A percentile compares a stretch with the other conserved stretches of the same genome.
Evolutionary conservation across 805 yeast genomes (phyloP).

Genomic region (Suhomyces canberraensis): DNA sequence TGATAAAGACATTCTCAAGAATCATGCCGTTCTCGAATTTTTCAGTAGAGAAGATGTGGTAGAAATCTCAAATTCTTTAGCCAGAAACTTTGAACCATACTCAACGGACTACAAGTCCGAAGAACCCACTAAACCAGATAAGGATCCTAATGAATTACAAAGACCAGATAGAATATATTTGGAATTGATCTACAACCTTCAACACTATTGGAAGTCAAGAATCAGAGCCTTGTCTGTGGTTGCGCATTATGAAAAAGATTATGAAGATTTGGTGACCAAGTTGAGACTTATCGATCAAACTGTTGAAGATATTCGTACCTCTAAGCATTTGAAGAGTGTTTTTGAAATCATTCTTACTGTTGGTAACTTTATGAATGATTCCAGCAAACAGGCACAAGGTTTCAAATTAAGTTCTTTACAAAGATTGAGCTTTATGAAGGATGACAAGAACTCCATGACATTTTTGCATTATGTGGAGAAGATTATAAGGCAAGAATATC

Average conservation of each 20-base stretch:
- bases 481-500: conserved; percentile 60
- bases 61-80: conserved; percentile 54
- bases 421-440: conserved; percentile 69
- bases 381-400: conserved; percentile 64
- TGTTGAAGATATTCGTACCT: conserved; percentile 48
- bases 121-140: conserved; percentile 39
- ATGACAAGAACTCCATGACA: conserved; percentile 64
- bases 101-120: conserved; percentile 45
- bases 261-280: conserved; percentile 55
- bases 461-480: conserved; percentile 74
- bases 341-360: conserved; percentile 66
- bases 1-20: conserved; percentile 51
- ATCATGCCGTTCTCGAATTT: conserved; percentile 62
- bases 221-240: conserved; percentile 58
- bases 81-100: conserved; percentile 61
- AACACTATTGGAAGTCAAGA: conserved; percentile 70
- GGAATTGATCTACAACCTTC: conserved; percentile 64
- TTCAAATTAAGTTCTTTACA: conserved; percentile 67
- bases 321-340: conserved; percentile 53
- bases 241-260: conserved; percentile 61
- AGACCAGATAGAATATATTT: conserved; percentile 69
- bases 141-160: conserved; percentile 55
- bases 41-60: conserved; percentile 63
- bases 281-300: conserved; percentile 59
- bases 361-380: conserved; percentile 79